Conservation (phyloP, 1,139 yeast genomes). For the Kodamaea anthophila region DNA sequence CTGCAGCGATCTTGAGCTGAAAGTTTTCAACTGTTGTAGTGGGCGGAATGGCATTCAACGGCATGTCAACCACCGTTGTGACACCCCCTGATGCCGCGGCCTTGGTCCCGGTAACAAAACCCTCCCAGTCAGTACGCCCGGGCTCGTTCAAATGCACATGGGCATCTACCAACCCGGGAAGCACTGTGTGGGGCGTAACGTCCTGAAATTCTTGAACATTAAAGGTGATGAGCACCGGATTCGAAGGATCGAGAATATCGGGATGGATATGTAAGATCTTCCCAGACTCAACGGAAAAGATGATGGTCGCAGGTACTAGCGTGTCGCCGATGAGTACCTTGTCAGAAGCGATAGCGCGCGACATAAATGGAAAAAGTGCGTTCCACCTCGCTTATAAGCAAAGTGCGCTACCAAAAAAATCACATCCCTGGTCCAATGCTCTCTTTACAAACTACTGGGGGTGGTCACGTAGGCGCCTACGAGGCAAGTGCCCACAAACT, state of each 20-base stretch:
- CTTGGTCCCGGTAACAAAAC: slow-evolving; percentile 86
- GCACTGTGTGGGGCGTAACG: slow-evolving; percentile 58
- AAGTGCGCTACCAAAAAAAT: too few species aligned
- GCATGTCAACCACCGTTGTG: slow-evolving; percentile 94
- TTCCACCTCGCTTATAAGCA: too few species aligned
- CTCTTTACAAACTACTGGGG: too few species aligned
- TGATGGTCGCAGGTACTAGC: slow-evolving; percentile 59
- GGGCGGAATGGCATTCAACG: slow-evolving; percentile 91
- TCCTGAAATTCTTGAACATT: slow-evolving; percentile 43
- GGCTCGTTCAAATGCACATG: slow-evolving; percentile 95
- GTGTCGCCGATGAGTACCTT: slow-evolving; percentile 52
- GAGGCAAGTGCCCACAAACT: too few species aligned
- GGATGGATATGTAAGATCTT: slow-evolving; percentile 49
- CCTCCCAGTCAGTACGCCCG: slow-evolving; percentile 95
- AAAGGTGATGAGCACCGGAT: slow-evolving; percentile 34
- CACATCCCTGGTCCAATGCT: too few species aligned
- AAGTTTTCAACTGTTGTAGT: slow-evolving; percentile 80
- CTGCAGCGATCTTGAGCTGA: slow-evolving; percentile 68
- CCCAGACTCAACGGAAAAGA: slow-evolving; percentile 60
- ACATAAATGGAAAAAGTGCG: slow-evolving; percentile 28
- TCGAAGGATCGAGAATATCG: slow-evolving; percentile 24
- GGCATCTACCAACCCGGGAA: slow-evolving; percentile 91
- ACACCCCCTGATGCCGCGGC: slow-evolving; percentile 96
- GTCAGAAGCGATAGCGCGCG: slow-evolving; percentile 60
- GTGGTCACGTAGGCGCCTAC: too few species aligned